These are phyloP conservation scores for Stevia rebaudiana DNA, from an alignment of 140 eudicot genomes.

Conservation along the genomic window DNA sequence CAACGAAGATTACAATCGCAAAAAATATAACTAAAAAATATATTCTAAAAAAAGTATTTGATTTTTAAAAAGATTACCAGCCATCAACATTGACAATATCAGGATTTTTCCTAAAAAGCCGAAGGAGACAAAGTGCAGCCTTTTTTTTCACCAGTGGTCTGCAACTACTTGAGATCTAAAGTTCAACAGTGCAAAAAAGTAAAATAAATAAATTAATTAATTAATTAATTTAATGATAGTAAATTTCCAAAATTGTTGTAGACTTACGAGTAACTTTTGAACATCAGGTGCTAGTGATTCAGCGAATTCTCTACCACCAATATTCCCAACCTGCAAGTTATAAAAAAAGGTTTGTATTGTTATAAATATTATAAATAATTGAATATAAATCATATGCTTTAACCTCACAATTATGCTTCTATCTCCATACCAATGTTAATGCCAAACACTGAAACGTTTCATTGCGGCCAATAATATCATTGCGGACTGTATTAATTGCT, in stretches of 20 bases:
- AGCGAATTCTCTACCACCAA: slow-evolving; percentile 98
- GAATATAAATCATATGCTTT: background rate
- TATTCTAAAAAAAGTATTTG: background rate
- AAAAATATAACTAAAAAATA: background rate
- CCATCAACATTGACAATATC: slow-evolving; percentile 92
- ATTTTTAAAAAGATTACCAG: slow-evolving; percentile 53
- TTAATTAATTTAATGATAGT: slow-evolving; percentile 6
- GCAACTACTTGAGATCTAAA: slow-evolving; percentile 90
- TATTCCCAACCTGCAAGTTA: slow-evolving; percentile 78
- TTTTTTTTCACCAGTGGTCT: slow-evolving; percentile 98
- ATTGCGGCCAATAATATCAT: slow-evolving; percentile 94
- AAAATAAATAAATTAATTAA: too few species aligned
- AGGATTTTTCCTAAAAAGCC: slow-evolving; percentile 89
- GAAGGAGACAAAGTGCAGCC: slow-evolving; percentile 93
- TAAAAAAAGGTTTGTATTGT: background rate
- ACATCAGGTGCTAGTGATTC: slow-evolving; percentile 99
- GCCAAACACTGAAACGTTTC: slow-evolving; percentile 98
- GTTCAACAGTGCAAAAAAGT: slow-evolving; percentile 13
- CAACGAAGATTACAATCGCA: slow-evolving; percentile 6
- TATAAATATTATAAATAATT: background rate
- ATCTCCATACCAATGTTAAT: slow-evolving; percentile 72
- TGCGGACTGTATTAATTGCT: slow-evolving; percentile 95
- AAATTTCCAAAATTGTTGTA: slow-evolving; percentile 7
- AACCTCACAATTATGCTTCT: slow-evolving; percentile 10
- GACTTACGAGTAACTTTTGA: slow-evolving; percentile 87